Conservation (phyloP, 2,329 filamentous ascomycete species). For the Neocatenulostroma microsporum region DNA sequence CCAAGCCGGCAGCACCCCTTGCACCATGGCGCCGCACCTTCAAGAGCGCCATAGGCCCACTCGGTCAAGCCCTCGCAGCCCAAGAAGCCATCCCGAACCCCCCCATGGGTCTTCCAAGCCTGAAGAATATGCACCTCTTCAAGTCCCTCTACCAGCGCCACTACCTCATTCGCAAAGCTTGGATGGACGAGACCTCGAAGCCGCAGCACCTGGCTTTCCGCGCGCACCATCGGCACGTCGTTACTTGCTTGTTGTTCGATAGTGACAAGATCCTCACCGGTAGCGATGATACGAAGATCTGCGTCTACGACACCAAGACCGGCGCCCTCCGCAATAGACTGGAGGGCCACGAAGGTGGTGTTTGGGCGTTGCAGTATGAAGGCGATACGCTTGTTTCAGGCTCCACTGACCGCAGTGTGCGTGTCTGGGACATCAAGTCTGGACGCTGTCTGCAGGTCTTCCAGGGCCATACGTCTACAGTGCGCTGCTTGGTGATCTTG, state of each 20-base stretch:
- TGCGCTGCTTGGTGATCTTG: constrained; percentile 89
- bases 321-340: constrained; percentile 75
- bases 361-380: constrained; percentile 95
- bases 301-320: constrained; percentile 96
- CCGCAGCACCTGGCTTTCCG: constrained; percentile 90
- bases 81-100: constrained; percentile 73
- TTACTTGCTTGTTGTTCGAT: constrained; percentile 96
- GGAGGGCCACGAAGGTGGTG: constrained; percentile 89
- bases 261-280: constrained; percentile 97
- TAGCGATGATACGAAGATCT: constrained; percentile 94
- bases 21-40: constrained; percentile 39
- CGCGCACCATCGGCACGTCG: constrained; percentile 93
- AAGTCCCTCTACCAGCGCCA: constrained; percentile 94
- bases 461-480: constrained; percentile 94
- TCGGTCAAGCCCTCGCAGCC: constrained; percentile 80
- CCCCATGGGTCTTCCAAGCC: constrained; percentile 63
- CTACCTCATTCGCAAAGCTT: constrained; percentile 80
- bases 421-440: constrained; percentile 97
- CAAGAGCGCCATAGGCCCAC: constrained; percentile 65
- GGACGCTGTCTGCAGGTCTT: constrained; percentile 92
- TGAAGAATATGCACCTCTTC: constrained; percentile 83
- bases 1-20: constrained; percentile 39
- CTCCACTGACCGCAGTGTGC: constrained; percentile 91
- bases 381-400: constrained; percentile 93
- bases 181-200: constrained; percentile 76